Evolutionary conservation across 441 rosid genomes (phyloP), one percentile per base, ranked within the genome.

Genomic region (Adansonia madagascariensis): DNA sequence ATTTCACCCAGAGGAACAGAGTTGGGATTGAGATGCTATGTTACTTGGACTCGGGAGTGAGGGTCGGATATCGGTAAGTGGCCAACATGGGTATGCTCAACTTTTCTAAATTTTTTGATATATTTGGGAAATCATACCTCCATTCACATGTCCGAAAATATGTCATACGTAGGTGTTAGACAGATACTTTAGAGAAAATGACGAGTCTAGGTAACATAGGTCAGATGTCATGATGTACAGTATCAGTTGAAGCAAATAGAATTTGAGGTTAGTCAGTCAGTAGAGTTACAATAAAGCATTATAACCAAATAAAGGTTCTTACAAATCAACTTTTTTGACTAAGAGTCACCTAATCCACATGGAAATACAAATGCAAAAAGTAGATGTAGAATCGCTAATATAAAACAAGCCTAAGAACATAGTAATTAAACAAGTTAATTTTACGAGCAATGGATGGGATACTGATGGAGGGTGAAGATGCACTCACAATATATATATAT

Each of bases 241-340:
- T 18, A 57, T 20, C 62, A 57, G 8, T 18, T 3, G 7, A 57
- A 20, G 31, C 31, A 20, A 57, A 57, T 9, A 2, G 10, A 57
- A 57, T 57, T 18, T 57, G 20, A 12, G 62, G 12, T 57, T 57
- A 2, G 62, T 57, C 4, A 9, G 3, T 7, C 62, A 3, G 22
- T 20, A 20, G 0, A 56, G 12, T 56, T 56, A 27, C 31, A 46
- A 68, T 22, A 68, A 3, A 68, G 41, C 17, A 20, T 68, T 68
- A 11, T 55, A 22, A 68, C 18, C 55, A 22, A 49, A 68, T 6
- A 46, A 46, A 46, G 56, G 35, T 44, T 67, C 52, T 66, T 67
- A 43, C 71, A 10, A 49, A 66, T 65, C 70, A 65, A 65, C 52
- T 43, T 43, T 66, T 8, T 66, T 9, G 31, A 24, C 27, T 15